These are phyloP conservation scores for Phaeosphaeriaceae sp. DNA, from an alignment of 2,329 filamentous ascomycete species.

Conservation along the genomic window DNA sequence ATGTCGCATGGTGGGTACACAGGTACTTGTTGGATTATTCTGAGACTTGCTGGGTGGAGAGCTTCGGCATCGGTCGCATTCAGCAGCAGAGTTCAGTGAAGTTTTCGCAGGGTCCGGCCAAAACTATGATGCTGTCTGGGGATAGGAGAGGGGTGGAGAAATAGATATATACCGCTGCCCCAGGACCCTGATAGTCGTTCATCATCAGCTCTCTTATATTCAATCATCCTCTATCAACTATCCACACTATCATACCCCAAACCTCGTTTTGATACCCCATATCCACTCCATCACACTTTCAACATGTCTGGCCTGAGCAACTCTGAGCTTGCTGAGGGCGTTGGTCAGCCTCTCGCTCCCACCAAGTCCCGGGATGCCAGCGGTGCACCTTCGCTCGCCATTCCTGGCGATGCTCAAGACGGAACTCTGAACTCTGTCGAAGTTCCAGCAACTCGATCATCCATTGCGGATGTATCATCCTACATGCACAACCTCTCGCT, in stretches of 20 bases:
- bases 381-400: conserved; percentile 29
- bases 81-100: conserved; percentile 21
- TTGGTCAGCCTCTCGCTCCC: conserved; percentile 17
- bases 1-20: conserved; percentile 37
- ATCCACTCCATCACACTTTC: conserved; percentile 13
- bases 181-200: conserved; percentile 26
- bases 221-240: not conserved
- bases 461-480: conserved; percentile 70
- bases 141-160: conserved; percentile 10
- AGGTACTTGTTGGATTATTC: conserved; percentile 34
- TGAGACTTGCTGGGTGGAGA: conserved; percentile 16
- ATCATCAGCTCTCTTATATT: conserved; percentile 10
- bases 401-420: conserved; percentile 41
- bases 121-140: conserved; percentile 31
- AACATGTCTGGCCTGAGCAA: conserved; percentile 68
- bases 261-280: too few relatives aligned
- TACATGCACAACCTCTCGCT: conserved; percentile 78
- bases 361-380: conserved; percentile 33
- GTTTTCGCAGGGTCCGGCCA: conserved; percentile 19
- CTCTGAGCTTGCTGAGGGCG: conserved; percentile 56
- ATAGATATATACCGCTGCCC: conserved; percentile 36
- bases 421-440: conserved; percentile 63
- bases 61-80: conserved; percentile 32
- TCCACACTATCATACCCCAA: conserved; percentile 9
- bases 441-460: conserved; percentile 71